Conservation (phyloP, 2,329 filamentous ascomycete species). For the Onygenales sp. region DNA sequence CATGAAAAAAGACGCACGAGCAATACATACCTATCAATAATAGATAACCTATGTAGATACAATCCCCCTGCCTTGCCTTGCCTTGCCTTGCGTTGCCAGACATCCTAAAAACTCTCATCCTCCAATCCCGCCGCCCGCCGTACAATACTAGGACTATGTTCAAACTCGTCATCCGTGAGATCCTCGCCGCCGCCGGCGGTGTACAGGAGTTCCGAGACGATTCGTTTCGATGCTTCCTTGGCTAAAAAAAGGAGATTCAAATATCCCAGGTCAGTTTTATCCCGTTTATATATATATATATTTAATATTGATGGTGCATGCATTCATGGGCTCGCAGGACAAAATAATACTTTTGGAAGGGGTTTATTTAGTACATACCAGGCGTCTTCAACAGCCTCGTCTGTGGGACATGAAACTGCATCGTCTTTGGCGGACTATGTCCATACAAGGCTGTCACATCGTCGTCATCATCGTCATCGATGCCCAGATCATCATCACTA, state of each 20-base stretch:
- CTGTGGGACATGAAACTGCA: constrained; percentile 44
- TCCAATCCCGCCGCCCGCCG: constrained; percentile 31
- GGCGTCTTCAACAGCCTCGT: constrained; percentile 40
- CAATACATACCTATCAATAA: too few relatives aligned
- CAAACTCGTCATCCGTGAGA: constrained; percentile 23
- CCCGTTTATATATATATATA: too few relatives aligned
- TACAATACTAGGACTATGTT: constrained; percentile 38
- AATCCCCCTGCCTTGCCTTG: too few relatives aligned
- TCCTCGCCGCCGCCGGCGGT: constrained; percentile 27
- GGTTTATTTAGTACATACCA: constrained; percentile 22
- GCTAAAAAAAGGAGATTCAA: constrained; percentile 19
- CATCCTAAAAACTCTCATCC: constrained; percentile 36
- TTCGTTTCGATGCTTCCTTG: constrained; percentile 41
- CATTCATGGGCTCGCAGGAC: too few relatives aligned
- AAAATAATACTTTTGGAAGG: not conserved
- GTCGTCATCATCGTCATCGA: constrained; percentile 47
- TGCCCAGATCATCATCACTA: constrained; percentile 55
- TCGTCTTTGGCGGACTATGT: constrained; percentile 77
- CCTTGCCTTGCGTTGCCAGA: not conserved
- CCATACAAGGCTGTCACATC: constrained; percentile 52
- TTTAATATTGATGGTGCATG: too few relatives aligned
- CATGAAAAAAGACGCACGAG: too few relatives aligned
- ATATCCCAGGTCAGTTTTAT: too few relatives aligned
- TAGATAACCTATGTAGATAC: too few relatives aligned
- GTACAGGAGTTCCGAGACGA: constrained; percentile 38